These are phyloP conservation scores for Arthroderma sp. DNA, from an alignment of 2,329 filamentous ascomycete genomes.

Conservation along the genomic window DNA sequence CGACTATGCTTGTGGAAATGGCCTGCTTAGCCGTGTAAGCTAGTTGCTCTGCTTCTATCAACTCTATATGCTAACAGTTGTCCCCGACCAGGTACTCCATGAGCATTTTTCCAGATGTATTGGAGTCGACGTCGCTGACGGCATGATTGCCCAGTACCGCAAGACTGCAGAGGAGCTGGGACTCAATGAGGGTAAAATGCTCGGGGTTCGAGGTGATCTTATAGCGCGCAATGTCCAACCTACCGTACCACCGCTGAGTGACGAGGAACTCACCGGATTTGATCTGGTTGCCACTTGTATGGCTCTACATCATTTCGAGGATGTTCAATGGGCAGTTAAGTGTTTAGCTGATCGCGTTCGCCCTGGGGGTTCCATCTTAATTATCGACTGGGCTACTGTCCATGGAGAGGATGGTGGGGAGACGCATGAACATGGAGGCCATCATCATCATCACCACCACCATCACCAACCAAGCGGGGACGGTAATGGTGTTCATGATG, in stretches of 20 bases:
- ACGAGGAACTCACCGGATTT: conserved; percentile 10
- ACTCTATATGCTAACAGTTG: not conserved
- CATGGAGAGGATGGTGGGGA: not conserved
- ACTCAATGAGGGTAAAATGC: conserved; percentile 6
- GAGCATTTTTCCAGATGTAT: conserved; percentile 10
- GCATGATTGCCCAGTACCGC: conserved; percentile 11
- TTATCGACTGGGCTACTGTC: conserved; percentile 8
- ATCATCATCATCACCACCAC: not conserved
- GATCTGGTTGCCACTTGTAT: conserved; percentile 9
- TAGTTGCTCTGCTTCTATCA: not conserved
- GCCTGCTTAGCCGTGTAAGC: conserved; percentile 8
- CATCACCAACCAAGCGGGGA: not conserved
- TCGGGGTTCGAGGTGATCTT: conserved; percentile 8
- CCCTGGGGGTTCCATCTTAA: conserved; percentile 8
- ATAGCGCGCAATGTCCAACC: not conserved
- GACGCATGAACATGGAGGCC: not conserved
- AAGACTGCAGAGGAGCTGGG: conserved; percentile 3
- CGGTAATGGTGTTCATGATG: not conserved
- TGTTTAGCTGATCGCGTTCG: conserved; percentile 7
- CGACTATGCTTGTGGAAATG: conserved; percentile 12
- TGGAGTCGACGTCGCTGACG: conserved; percentile 10
- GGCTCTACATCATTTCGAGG: conserved; percentile 10
- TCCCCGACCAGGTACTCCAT: conserved; percentile 5
- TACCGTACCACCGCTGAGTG: not conserved
- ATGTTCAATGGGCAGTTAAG: conserved; percentile 5